Evolutionary conservation across 768 basidiomycete species (phyloP).

Genomic region (Pleurotus cornucopiae): DNA sequence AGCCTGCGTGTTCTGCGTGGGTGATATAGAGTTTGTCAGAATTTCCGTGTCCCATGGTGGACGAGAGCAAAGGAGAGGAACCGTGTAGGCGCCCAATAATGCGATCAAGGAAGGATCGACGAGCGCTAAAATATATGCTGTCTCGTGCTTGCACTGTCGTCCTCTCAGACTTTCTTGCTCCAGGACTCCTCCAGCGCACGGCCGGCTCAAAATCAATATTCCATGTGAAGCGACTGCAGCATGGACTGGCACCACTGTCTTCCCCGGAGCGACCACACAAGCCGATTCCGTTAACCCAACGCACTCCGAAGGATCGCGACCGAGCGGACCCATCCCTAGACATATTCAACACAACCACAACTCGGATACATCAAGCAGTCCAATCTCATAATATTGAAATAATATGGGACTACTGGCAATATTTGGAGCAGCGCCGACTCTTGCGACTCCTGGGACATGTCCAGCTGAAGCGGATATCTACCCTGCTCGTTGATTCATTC

Average conservation of each 20-base stretch:
- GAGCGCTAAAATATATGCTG: not conserved
- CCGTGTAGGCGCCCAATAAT: not conserved
- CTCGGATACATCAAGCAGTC: slow-evolving; percentile 34
- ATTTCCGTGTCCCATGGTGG: slow-evolving; percentile 79
- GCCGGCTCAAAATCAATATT: not conserved
- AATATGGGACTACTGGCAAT: slow-evolving; percentile 34
- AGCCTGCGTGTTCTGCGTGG: slow-evolving; percentile 81
- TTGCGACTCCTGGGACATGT: slow-evolving; percentile 39
- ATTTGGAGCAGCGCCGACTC: slow-evolving; percentile 38
- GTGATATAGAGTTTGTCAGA: slow-evolving; percentile 87
- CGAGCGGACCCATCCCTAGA: slow-evolving; percentile 15
- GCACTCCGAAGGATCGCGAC: not conserved
- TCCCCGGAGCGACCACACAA: not conserved
- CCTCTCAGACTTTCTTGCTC: slow-evolving; percentile 41
- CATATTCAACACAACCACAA: slow-evolving; percentile 27
- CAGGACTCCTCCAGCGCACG: slow-evolving; percentile 11
- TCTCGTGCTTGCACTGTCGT: slow-evolving; percentile 13
- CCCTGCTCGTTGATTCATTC: slow-evolving; percentile 26
- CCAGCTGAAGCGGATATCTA: slow-evolving; percentile 36
- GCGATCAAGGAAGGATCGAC: too few relatives aligned
- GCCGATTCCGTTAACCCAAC: not conserved
- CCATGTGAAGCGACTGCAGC: not conserved
- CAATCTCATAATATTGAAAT: slow-evolving; percentile 25
- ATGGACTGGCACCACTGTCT: not conserved
- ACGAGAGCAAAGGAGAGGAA: not conserved